These are phyloP conservation scores for Saccharomycopsis phalli DNA, from an alignment of 1,139 yeast genomes.

Conservation along the genomic window DNA sequence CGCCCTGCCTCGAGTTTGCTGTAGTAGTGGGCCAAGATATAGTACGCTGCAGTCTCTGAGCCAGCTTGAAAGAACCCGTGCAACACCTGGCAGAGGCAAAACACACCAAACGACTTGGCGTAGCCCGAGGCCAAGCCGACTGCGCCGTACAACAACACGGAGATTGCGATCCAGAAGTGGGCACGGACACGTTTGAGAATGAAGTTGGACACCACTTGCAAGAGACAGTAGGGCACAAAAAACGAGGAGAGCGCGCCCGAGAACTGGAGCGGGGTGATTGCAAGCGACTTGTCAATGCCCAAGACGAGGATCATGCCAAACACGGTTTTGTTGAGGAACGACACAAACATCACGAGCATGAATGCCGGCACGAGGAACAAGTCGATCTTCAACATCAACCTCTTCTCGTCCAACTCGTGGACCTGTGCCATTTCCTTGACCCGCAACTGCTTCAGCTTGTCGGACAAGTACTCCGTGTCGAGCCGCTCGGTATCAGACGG, in stretches of 20 bases:
- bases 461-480: not conserved
- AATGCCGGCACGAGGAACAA: conserved; percentile 12
- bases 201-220: conserved; percentile 16
- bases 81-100: conserved; percentile 12
- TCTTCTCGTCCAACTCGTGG: not conserved
- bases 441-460: not conserved
- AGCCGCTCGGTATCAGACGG: too few relatives aligned
- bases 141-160: conserved; percentile 15
- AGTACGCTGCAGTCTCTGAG: conserved; percentile 13
- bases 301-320: conserved; percentile 3
- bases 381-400: conserved; percentile 8
- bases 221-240: conserved; percentile 14
- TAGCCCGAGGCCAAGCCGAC: conserved; percentile 11
- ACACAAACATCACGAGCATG: conserved; percentile 2
- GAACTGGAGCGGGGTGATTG: not conserved
- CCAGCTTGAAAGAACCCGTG: conserved; percentile 16
- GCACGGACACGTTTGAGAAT: conserved; percentile 12
- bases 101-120: conserved; percentile 1
- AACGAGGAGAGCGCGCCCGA: conserved; percentile 13
- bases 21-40: conserved; percentile 17
- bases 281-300: conserved; percentile 6
- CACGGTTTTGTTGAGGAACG: not conserved
- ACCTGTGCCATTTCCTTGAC: conserved; percentile 9
- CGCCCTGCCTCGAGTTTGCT: conserved; percentile 21
- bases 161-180: conserved; percentile 16